phyloP scores from a whole-genome alignment of 2,329 filamentous ascomycete species.

The Epichloe uncinata region DNA sequence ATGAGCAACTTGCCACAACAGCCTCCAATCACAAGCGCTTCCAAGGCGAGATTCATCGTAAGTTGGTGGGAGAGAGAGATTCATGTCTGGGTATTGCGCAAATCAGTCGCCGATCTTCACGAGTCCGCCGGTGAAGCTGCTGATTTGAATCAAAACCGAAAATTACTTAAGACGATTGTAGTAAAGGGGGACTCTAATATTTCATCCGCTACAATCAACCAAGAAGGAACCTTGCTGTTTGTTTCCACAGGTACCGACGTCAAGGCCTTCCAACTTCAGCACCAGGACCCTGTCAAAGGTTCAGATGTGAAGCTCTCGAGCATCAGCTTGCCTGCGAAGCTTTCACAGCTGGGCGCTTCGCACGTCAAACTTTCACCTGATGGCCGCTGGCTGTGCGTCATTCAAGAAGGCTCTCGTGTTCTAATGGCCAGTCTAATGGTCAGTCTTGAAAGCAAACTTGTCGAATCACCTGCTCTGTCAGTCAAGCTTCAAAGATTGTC shows the following conservation, averaged over 20 bases:
- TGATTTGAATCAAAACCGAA: constrained; percentile 40
- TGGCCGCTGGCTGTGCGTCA: constrained; percentile 52
- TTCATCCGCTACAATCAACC: constrained; percentile 57
- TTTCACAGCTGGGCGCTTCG: constrained; percentile 52
- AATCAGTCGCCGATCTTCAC: constrained; percentile 32
- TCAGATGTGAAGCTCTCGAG: constrained; percentile 59
- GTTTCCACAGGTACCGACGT: constrained; percentile 61
- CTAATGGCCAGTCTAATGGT: constrained; percentile 31
- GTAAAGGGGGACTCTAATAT: constrained; percentile 66
- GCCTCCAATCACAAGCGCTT: constrained; percentile 58
- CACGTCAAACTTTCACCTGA: constrained; percentile 57
- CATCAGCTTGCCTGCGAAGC: constrained; percentile 45
- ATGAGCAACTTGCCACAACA: constrained; percentile 76
- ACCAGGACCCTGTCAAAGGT: constrained; percentile 32
- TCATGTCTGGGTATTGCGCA: constrained; percentile 58
- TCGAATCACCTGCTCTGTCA: constrained; percentile 9
- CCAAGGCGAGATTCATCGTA: constrained; percentile 60
- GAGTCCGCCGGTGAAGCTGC: constrained; percentile 24
- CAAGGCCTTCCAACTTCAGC: constrained; percentile 61
- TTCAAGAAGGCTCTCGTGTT: constrained; percentile 48
- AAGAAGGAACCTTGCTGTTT: constrained; percentile 59
- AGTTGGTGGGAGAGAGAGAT: constrained; percentile 95
- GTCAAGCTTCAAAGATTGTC: constrained; percentile 33
- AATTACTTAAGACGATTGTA: constrained; percentile 56
- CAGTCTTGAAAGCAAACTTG: constrained; percentile 7